Evolutionary conservation across 75 land plant genomes (phyloP).

Genomic region (Cunninghamia lanceolata): DNA sequence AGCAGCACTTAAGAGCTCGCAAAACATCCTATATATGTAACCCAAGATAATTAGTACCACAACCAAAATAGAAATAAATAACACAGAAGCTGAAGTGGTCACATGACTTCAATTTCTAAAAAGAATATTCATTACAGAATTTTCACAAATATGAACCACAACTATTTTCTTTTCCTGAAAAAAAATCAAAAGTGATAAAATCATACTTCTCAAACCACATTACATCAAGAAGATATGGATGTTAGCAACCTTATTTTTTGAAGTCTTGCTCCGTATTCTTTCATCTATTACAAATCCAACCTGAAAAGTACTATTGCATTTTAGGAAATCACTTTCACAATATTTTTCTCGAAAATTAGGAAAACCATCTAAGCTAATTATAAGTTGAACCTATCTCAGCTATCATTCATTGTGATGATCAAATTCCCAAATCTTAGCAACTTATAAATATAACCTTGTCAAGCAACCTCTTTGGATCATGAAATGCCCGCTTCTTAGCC

Average conservation of each 20-base stretch:
- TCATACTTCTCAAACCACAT: slow-evolving; percentile 6
- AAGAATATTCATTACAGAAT: background rate
- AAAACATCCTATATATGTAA: slow-evolving; percentile 55
- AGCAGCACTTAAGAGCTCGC: slow-evolving; percentile 52
- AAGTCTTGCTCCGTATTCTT: slow-evolving; percentile 55
- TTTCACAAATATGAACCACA: background rate
- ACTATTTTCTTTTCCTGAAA: background rate
- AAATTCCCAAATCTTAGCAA: background rate
- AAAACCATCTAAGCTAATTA: background rate
- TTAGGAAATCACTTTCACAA: background rate
- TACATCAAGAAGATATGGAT: background rate
- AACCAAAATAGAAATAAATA: background rate
- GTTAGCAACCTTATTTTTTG: slow-evolving; percentile 71
- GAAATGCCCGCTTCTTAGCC: slow-evolving; percentile 93
- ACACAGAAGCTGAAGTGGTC: background rate
- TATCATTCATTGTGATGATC: background rate
- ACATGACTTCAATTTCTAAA: background rate
- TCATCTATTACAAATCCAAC: slow-evolving; percentile 94
- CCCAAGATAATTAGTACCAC: background rate
- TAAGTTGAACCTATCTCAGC: background rate
- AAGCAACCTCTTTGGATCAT: slow-evolving; percentile 81
- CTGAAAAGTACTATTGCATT: slow-evolving; percentile 33
- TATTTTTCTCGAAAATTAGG: background rate
- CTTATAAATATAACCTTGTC: slow-evolving; percentile 59
- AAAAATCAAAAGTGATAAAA: background rate